These are phyloP conservation scores for Yamadazyma ubonensis DNA, from an alignment of 805 yeast genomes.

Conservation along the genomic window DNA sequence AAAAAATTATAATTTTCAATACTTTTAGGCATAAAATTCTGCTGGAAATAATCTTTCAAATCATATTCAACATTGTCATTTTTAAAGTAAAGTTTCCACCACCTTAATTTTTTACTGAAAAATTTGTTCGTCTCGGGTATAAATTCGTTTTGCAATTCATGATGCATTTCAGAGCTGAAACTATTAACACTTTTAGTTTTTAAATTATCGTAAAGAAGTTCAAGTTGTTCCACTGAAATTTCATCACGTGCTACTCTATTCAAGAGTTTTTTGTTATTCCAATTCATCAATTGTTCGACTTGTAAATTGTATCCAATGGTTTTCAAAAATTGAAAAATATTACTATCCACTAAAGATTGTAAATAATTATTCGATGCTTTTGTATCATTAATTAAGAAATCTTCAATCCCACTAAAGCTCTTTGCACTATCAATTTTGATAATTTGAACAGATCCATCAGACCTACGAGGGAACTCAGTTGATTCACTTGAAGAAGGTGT, in stretches of 20 bases:
- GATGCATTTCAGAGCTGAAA: slow-evolving; percentile 32
- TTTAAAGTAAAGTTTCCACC: slow-evolving; percentile 44
- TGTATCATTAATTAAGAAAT: slow-evolving; percentile 29
- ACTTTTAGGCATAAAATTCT: slow-evolving; percentile 37
- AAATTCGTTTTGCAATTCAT: slow-evolving; percentile 35
- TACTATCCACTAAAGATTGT: slow-evolving; percentile 31
- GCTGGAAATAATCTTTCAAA: slow-evolving; percentile 36
- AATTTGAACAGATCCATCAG: slow-evolving; percentile 17
- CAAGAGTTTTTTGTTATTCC: slow-evolving; percentile 23
- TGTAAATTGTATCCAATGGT: slow-evolving; percentile 27
- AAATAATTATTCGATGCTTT: slow-evolving; percentile 31
- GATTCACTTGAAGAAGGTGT: slow-evolving; percentile 35
- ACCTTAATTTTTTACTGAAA: slow-evolving; percentile 29
- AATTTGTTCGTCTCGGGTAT: slow-evolving; percentile 31
- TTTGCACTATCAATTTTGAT: slow-evolving; percentile 32
- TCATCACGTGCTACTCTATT: slow-evolving; percentile 13
- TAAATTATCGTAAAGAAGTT: slow-evolving; percentile 20
- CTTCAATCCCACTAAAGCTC: slow-evolving; percentile 28
- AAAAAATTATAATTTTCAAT: slow-evolving; percentile 37
- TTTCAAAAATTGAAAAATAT: slow-evolving; percentile 34
- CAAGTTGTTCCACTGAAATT: slow-evolving; percentile 18
- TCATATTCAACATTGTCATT: slow-evolving; percentile 46
- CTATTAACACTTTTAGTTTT: slow-evolving; percentile 23
- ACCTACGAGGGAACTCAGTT: slow-evolving; percentile 23
- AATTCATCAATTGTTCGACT: slow-evolving; percentile 21